Evolutionary conservation across 306 rosid genomes (phyloP).

Genomic region (Vicia faba): DNA sequence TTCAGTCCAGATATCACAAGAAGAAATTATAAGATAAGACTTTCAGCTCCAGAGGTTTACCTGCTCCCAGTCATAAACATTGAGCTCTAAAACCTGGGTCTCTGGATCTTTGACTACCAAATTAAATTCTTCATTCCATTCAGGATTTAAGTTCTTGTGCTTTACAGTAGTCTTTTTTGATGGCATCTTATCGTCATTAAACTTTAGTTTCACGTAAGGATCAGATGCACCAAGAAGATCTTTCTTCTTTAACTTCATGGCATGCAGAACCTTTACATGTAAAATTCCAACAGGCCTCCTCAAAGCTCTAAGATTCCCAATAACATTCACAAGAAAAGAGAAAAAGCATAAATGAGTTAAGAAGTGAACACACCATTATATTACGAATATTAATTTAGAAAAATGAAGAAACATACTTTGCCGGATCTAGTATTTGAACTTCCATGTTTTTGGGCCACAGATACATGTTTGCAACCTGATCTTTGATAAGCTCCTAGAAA

Average conservation of each 20-base stretch:
- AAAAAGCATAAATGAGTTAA: slow-evolving; percentile 32
- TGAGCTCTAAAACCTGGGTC: slow-evolving; percentile 63
- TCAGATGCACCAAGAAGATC: slow-evolving; percentile 90
- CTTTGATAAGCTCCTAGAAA: slow-evolving; percentile 74
- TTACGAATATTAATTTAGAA: slow-evolving; percentile 13
- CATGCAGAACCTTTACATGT: slow-evolving; percentile 74
- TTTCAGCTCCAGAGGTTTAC: slow-evolving; percentile 41
- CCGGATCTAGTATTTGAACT: slow-evolving; percentile 68
- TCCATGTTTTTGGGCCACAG: slow-evolving; percentile 93
- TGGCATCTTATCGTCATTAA: slow-evolving; percentile 72
- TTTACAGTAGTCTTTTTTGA: slow-evolving; percentile 84
- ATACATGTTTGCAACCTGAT: slow-evolving; percentile 89
- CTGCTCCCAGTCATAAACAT: slow-evolving; percentile 90
- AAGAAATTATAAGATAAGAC: slow-evolving; percentile 23
- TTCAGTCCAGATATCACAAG: slow-evolving; percentile 31
- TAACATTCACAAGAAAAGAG: slow-evolving; percentile 36
- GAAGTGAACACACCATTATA: slow-evolving; percentile 23
- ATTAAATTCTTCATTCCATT: slow-evolving; percentile 91
- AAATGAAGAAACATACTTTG: slow-evolving; percentile 56
- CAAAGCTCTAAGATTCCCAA: slow-evolving; percentile 60
- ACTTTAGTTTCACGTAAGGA: slow-evolving; percentile 84
- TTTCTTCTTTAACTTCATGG: slow-evolving; percentile 73
- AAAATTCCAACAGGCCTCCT: slow-evolving; percentile 88
- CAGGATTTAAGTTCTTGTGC: slow-evolving; percentile 90
- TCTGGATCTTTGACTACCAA: slow-evolving; percentile 75